These are phyloP conservation scores for Trichoderma asperellum DNA, from an alignment of 2,329 filamentous ascomycete genomes.

Conservation along the genomic window DNA sequence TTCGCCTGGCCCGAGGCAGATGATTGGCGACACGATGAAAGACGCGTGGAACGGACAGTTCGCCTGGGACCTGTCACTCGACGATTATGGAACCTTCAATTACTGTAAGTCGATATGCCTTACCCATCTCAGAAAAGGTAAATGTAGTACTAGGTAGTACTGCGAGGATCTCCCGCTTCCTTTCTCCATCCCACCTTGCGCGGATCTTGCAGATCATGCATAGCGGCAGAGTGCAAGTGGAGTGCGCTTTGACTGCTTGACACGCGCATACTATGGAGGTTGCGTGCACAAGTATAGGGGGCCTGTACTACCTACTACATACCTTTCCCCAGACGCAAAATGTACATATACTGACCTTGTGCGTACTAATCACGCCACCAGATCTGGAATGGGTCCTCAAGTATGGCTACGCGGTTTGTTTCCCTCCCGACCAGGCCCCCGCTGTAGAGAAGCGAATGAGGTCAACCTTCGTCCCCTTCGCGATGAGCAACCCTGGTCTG, in stretches of 20 bases:
- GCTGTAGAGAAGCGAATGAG: slow-evolving; percentile 2
- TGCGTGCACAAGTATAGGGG: background rate
- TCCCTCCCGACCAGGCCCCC: background rate
- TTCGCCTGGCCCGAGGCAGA: slow-evolving; percentile 12
- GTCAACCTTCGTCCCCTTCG: slow-evolving; percentile 21
- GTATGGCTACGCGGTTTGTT: slow-evolving; percentile 22
- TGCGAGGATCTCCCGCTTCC: background rate
- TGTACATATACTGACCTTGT: background rate
- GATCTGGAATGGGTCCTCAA: slow-evolving; percentile 23
- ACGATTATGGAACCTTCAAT: slow-evolving; percentile 22
- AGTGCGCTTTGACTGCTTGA: background rate
- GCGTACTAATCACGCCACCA: background rate
- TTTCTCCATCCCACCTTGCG: too few species aligned
- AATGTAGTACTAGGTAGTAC: background rate
- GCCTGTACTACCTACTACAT: background rate
- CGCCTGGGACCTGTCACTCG: slow-evolving; percentile 21
- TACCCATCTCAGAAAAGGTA: background rate
- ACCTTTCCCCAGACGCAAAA: background rate
- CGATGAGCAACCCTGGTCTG: background rate
- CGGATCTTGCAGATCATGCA: background rate
- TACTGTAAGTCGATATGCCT: slow-evolving; percentile 11
- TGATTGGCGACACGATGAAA: slow-evolving; percentile 23
- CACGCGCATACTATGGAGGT: background rate
- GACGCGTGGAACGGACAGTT: slow-evolving; percentile 19
- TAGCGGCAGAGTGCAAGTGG: background rate